phyloP scores from a whole-genome alignment of 2,329 filamentous ascomycete genomes.

The Pseudogymnoascus verrucosus region DNA sequence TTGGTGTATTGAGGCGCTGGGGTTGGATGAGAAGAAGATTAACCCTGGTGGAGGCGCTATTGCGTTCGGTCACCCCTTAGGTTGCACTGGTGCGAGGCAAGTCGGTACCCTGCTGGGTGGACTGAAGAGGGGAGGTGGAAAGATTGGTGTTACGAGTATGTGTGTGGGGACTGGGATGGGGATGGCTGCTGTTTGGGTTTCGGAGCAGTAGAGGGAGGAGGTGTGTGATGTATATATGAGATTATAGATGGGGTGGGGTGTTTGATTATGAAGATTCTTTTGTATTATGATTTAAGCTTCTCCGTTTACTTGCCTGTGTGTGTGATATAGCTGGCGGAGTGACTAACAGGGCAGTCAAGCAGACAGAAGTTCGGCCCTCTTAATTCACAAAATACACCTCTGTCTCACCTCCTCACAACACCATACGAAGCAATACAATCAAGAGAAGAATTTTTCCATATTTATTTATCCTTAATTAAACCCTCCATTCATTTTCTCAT shows the following conservation, averaged over 20 bases:
- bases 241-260: background rate
- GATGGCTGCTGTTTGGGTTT: slow-evolving; percentile 94
- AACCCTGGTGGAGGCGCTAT: slow-evolving; percentile 97
- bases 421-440: background rate
- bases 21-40: slow-evolving; percentile 75
- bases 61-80: slow-evolving; percentile 90
- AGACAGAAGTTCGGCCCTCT: too few species aligned
- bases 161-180: slow-evolving; percentile 97
- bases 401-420: background rate
- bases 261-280: background rate
- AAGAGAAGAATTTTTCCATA: background rate
- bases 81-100: slow-evolving; percentile 89
- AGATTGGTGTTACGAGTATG: slow-evolving; percentile 90
- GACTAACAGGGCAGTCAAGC: too few species aligned
- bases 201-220: slow-evolving; percentile 54
- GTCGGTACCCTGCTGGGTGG: slow-evolving; percentile 89
- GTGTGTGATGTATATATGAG: background rate
- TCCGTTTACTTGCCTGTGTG: background rate
- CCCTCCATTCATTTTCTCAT: background rate
- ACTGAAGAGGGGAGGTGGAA: slow-evolving; percentile 73
- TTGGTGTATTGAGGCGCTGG: slow-evolving; percentile 86
- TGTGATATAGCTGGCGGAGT: background rate
- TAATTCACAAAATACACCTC: too few species aligned
- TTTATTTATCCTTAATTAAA: background rate
- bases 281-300: background rate